phyloP scores from a whole-genome alignment of 805 yeast species.

The Sungouiozyma ichnusensis region DNA sequence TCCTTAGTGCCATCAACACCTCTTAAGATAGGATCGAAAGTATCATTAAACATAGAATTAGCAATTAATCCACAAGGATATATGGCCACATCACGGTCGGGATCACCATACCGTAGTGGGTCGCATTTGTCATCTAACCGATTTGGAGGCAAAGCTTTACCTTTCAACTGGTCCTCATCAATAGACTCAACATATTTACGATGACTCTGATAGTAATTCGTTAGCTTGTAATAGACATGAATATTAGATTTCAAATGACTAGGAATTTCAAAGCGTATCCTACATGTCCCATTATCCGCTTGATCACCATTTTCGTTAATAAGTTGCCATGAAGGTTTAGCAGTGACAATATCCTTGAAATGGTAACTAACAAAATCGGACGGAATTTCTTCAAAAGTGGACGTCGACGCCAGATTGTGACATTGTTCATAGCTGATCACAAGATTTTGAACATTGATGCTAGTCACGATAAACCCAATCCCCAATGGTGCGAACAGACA shows the following conservation, averaged over 20 bases:
- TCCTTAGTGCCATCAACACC: conserved; percentile 26
- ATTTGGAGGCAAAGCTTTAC: conserved; percentile 48
- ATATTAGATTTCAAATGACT: conserved; percentile 59
- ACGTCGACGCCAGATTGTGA: conserved; percentile 36
- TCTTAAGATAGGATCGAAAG: conserved; percentile 42
- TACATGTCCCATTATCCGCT: conserved; percentile 37
- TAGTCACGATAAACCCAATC: conserved; percentile 63
- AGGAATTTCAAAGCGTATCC: conserved; percentile 62
- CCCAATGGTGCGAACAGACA: conserved; percentile 85
- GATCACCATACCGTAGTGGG: conserved; percentile 25
- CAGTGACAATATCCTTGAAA: conserved; percentile 36
- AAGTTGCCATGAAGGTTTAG: conserved; percentile 55
- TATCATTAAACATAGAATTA: conserved; percentile 69
- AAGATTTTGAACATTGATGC: conserved; percentile 62
- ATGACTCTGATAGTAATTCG: conserved; percentile 90
- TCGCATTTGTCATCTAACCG: conserved; percentile 36
- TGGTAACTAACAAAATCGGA: conserved; percentile 45
- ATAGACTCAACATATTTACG: conserved; percentile 82
- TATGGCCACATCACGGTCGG: conserved; percentile 28
- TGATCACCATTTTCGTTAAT: conserved; percentile 32
- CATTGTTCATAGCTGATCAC: conserved; percentile 69
- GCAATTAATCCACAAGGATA: conserved; percentile 83
- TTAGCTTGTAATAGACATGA: conserved; percentile 70
- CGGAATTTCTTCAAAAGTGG: conserved; percentile 45
- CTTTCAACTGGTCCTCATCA: conserved; percentile 72